phyloP scores from a whole-genome alignment of 2,329 filamentous ascomycete species.

The Ramichloridium luteum region DNA sequence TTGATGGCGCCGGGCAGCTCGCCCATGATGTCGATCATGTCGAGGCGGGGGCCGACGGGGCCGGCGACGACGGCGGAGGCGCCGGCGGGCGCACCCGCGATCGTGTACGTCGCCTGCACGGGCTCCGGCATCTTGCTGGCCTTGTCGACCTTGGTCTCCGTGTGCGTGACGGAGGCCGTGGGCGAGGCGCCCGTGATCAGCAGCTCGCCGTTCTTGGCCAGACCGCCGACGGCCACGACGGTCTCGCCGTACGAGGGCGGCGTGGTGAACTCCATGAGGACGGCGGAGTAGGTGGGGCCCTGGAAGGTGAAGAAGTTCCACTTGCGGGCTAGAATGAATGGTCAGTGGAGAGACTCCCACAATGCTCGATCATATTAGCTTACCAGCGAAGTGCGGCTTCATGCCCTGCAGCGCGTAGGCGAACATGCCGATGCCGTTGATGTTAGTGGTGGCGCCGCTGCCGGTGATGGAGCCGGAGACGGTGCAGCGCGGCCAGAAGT shows the following conservation, averaged over 20 bases:
- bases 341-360: too few relatives aligned
- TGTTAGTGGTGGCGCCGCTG: slow-evolving; percentile 65
- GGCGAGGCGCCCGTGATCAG: slow-evolving; percentile 57
- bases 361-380: slow-evolving; percentile 18
- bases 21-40: slow-evolving; percentile 90
- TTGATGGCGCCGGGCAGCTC: slow-evolving; percentile 95
- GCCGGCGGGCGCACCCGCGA: slow-evolving; percentile 62
- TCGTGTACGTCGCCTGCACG: slow-evolving; percentile 58
- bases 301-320: slow-evolving; percentile 97
- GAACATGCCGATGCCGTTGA: slow-evolving; percentile 69
- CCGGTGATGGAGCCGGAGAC: slow-evolving; percentile 77
- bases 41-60: slow-evolving; percentile 54
- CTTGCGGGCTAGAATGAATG: slow-evolving; percentile 62
- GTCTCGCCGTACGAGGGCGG: slow-evolving; percentile 86
- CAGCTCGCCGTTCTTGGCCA: slow-evolving; percentile 71
- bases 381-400: slow-evolving; percentile 93
- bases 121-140: slow-evolving; percentile 87
- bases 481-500: slow-evolving; percentile 82
- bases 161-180: slow-evolving; percentile 54
- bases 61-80: slow-evolving; percentile 60
- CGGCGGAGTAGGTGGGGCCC: slow-evolving; percentile 69
- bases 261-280: slow-evolving; percentile 94
- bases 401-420: slow-evolving; percentile 86
- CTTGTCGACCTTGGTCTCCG: slow-evolving; percentile 54
- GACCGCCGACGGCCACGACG: slow-evolving; percentile 66